phyloP scores from a whole-genome alignment of 2,329 filamentous ascomycete species.

The Paradendryphiella salina region DNA sequence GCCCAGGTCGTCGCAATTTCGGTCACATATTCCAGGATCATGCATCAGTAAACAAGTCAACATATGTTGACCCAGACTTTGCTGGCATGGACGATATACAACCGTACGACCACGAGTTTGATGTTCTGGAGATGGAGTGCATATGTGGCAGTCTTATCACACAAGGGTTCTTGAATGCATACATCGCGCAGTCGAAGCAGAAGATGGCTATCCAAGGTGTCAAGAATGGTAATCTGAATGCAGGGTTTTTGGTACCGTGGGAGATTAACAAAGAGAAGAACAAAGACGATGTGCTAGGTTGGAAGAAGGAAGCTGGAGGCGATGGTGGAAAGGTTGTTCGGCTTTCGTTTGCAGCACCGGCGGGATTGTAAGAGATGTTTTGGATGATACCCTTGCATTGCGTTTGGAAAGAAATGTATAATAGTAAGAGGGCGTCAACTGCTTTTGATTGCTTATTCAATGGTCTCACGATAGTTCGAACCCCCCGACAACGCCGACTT shows the following conservation, averaged over 20 bases:
- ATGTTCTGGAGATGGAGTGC: conserved; percentile 71
- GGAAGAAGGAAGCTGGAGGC: conserved; percentile 59
- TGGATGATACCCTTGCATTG: conserved; percentile 16
- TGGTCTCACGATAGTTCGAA: no score
- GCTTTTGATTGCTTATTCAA: no score
- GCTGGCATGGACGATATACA: conserved; percentile 39
- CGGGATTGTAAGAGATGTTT: conserved; percentile 27
- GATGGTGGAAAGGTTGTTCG: conserved; percentile 59
- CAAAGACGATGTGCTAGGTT: conserved; percentile 70
- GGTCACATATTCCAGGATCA: conserved; percentile 54
- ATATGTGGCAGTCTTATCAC: conserved; percentile 75
- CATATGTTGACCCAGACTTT: conserved; percentile 54
- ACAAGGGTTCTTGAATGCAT: conserved; percentile 81
- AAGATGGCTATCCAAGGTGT: conserved; percentile 83
- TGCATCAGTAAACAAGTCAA: conserved; percentile 48
- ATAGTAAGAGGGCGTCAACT: no score
- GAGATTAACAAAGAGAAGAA: conserved; percentile 66
- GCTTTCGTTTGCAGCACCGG: conserved; percentile 58
- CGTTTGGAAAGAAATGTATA: background rate
- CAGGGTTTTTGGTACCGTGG: conserved; percentile 77
- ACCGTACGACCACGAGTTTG: conserved; percentile 49
- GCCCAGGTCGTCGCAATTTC: conserved; percentile 47
- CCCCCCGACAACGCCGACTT: no score
- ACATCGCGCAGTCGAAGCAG: conserved; percentile 74
- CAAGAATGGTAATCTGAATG: conserved; percentile 61